Evolutionary conservation across 495 filamentous ascomycete species (phyloP).

Genomic region (Tetracladium setigerum): DNA sequence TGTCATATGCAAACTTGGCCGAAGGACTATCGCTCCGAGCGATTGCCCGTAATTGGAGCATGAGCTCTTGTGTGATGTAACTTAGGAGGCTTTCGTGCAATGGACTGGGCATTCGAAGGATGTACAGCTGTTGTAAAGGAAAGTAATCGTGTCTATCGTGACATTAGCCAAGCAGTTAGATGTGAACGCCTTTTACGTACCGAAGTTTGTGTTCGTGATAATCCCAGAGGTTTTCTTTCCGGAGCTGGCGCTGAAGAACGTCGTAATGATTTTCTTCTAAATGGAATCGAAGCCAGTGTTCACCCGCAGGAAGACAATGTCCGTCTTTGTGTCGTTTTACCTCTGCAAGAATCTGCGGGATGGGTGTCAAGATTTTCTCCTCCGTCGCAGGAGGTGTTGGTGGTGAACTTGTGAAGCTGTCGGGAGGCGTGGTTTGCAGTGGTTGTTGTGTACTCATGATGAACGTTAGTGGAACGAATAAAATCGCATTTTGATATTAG

Average conservation of each 20-base stretch:
- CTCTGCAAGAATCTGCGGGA: conserved; percentile 1
- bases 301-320: neutral
- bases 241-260: conserved; percentile 1
- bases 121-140: neutral
- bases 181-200: neutral
- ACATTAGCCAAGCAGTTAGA: neutral
- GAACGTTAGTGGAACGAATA: neutral
- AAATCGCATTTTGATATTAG: too few species aligned
- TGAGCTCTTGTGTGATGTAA: conserved; percentile 3
- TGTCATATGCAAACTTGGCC: conserved; percentile 4
- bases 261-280: conserved; percentile 1
- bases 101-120: conserved; percentile 6
- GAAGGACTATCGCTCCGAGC: conserved; percentile 1
- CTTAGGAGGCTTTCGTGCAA: conserved; percentile 6
- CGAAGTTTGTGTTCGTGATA: conserved; percentile 5
- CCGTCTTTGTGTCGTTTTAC: conserved; percentile 5
- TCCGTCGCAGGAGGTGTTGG: conserved; percentile 1
- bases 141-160: conserved; percentile 10
- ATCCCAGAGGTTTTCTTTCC: conserved; percentile 3
- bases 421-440: conserved; percentile 7
- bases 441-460: conserved; percentile 7
- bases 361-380: neutral
- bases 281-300: neutral
- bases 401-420: conserved; percentile 7
- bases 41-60: neutral